Conservation (phyloP, 257 asterid species). For the Capsicum baccatum region DNA sequence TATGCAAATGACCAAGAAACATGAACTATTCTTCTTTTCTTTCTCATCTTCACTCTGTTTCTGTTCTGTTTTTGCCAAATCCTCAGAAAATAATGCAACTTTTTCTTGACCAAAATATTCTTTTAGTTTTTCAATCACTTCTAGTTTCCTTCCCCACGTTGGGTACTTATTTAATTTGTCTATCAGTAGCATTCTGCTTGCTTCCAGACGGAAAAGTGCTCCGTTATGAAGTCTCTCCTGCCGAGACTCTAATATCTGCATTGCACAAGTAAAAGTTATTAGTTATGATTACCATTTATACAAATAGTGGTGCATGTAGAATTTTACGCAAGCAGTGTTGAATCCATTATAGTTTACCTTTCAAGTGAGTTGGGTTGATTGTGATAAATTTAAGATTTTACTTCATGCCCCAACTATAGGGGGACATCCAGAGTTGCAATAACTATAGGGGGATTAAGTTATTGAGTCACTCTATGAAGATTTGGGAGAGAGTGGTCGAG, state of each 20-base stretch:
- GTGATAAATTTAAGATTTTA: no score
- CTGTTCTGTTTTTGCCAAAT: constrained; percentile 26
- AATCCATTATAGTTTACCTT: background rate
- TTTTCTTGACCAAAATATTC: constrained; percentile 43
- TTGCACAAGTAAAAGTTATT: background rate
- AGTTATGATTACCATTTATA: background rate
- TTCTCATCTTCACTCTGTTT: constrained; percentile 6
- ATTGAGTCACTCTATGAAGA: no score
- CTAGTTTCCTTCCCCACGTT: constrained; percentile 29
- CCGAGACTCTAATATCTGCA: constrained; percentile 44
- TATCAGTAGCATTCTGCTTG: constrained; percentile 46
- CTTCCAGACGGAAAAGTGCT: constrained; percentile 48
- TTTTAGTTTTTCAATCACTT: constrained; percentile 47
- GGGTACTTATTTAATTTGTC: constrained; percentile 44
- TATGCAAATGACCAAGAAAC: constrained; percentile 32
- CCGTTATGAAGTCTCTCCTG: constrained; percentile 39
- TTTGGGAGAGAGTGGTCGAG: no score
- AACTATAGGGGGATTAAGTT: no score
- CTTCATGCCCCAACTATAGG: background rate
- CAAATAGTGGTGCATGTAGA: background rate
- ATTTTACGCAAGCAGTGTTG: background rate
- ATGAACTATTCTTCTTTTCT: constrained; percentile 27
- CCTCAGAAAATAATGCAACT: constrained; percentile 33
- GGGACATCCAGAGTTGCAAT: no score
- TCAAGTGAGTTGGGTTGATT: background rate